Base-by-base conservation (phyloP, 2,329 filamentous ascomycete species). In the Cercospora sp. region DNA sequence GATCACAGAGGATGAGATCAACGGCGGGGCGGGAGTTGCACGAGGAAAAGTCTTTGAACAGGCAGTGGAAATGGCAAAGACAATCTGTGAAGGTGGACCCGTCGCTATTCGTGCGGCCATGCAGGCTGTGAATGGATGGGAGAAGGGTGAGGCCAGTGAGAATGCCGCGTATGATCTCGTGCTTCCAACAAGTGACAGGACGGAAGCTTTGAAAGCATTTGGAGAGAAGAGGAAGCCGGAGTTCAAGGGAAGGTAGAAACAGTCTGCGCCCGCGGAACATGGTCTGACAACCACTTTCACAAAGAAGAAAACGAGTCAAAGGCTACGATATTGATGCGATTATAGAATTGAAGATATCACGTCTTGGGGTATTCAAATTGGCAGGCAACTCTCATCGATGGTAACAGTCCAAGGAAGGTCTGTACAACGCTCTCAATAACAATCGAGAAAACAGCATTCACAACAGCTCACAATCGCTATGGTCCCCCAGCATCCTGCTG, bases 61-160 rank as follows among this genome's bases (percentile, higher is more conserved):
- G 80, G 90, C 92, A 13, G 87, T 98, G 43, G 86, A 88, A 72
- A 81, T 98, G 68, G 94, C 94, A 0, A 83, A 86, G 72, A 91
- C 93, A 79, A 97, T 98, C 62, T 97, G 93, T 78, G 90, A 96
- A 80, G 93, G 94, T 30, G 95, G 91, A 0, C 95, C 95, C 0
- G 84, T 97, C 67, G 94, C 94, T 0, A 85, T 97, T 34, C 86
- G 90, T 70, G 90, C 92, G 63, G 94, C 89, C 3, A 82, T 98
- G 77, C 85, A 89, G 79, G 94, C 94, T 1, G 90, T 98, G 1
- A 85, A 87, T 63, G 88, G 86, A 79, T 93, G 78, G 82, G 86
- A 82, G 70, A 76, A 81, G 72, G 87, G 85, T 4, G 91, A 95
- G 81, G 87, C 87, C 76, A 87, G 90, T n/a, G 95, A 97, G 83